phyloP scores from a whole-genome alignment of 805 yeast species.

The Kuraishia piskuri region DNA sequence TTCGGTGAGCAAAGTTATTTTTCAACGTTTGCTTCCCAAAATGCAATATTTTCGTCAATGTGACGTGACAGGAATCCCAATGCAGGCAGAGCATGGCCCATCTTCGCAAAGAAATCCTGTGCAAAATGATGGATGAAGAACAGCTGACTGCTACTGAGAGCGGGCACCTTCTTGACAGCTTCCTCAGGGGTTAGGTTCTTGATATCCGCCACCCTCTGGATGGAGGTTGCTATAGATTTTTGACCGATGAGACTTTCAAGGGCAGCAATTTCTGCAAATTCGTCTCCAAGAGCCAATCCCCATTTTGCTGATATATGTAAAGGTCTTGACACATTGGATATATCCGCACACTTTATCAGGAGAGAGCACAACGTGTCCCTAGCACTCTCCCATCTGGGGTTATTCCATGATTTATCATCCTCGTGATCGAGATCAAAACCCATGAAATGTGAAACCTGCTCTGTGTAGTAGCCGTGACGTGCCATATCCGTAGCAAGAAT shows the following conservation, averaged over 20 bases:
- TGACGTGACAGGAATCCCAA: constrained; percentile 47
- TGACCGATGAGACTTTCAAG: constrained; percentile 30
- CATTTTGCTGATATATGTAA: constrained; percentile 69
- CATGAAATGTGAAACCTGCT: constrained; percentile 33
- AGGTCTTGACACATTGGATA: constrained; percentile 86
- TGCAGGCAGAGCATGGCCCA: constrained; percentile 53
- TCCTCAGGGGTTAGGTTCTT: constrained; percentile 26
- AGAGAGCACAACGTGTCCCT: constrained; percentile 47
- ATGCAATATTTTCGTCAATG: constrained; percentile 41
- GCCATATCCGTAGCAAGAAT: constrained; percentile 94
- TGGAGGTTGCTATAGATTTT: constrained; percentile 1
- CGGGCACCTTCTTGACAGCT: constrained; percentile 37
- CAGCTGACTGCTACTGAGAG: constrained; percentile 62
- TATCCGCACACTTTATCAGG: constrained; percentile 90
- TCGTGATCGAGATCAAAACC: constrained; percentile 8
- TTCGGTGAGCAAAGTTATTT: neutral
- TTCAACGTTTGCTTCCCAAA: constrained; percentile 34
- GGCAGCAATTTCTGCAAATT: constrained; percentile 58
- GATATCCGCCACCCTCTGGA: constrained; percentile 5
- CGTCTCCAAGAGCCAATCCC: constrained; percentile 76
- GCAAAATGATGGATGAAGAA: constrained; percentile 84
- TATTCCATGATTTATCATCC: constrained; percentile 12
- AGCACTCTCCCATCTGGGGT: neutral
- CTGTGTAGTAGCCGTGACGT: constrained; percentile 65
- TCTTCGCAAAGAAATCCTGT: constrained; percentile 58